Evolutionary conservation across 208 protist species (phyloP).

Genomic region (Trypanosoma mega): DNA sequence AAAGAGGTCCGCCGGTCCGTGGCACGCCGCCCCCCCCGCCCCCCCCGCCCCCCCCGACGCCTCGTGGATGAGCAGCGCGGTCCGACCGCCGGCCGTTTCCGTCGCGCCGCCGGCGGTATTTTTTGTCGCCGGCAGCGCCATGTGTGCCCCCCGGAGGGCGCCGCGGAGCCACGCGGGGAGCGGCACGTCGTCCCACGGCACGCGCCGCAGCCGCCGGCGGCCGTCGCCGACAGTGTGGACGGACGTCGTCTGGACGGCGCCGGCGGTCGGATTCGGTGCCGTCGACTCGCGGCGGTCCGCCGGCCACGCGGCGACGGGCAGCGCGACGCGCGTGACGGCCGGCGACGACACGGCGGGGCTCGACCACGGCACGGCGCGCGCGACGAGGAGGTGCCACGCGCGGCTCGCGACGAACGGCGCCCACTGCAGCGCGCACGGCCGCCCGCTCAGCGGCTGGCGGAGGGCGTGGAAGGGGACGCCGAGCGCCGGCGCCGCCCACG

Average conservation of each 20-base stretch:
- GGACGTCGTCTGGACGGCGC: too few relatives aligned
- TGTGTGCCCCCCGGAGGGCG: not conserved
- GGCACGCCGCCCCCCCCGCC: slow-evolving; percentile 8
- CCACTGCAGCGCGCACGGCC: slow-evolving; percentile 19
- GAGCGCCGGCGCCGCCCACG: slow-evolving; percentile 3
- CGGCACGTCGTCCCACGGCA: not conserved
- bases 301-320: not conserved
- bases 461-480: slow-evolving; percentile 21
- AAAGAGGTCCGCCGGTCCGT: slow-evolving; percentile 27
- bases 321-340: slow-evolving; percentile 14
- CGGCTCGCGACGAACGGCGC: slow-evolving; percentile 17
- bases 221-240: too few relatives aligned
- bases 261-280: too few relatives aligned
- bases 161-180: not conserved
- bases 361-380: slow-evolving; percentile 20
- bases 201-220: too few relatives aligned
- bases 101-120: not conserved
- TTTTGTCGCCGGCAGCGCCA: not conserved
- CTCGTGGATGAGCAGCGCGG: not conserved
- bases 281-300: not conserved
- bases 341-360: slow-evolving; percentile 1
- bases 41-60: too few relatives aligned
- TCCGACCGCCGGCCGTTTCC: not conserved
- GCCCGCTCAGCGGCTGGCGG: not conserved
- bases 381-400: slow-evolving; percentile 24